Evolutionary conservation across 768 basidiomycete genomes (phyloP).

Genomic region (Leccinellum luteum): DNA sequence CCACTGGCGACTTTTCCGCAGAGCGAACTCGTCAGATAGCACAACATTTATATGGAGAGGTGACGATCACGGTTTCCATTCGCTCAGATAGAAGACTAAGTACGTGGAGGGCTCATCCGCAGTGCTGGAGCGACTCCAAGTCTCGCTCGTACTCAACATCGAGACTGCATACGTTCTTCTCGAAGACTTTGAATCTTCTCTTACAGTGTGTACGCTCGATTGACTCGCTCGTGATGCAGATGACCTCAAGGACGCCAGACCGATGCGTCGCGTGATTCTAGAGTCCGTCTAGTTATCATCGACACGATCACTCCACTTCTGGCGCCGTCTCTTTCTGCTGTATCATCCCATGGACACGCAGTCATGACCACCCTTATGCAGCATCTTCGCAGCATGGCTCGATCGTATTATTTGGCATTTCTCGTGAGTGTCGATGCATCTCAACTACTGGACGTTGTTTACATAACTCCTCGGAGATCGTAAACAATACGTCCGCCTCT

Average conservation of each 20-base stretch:
- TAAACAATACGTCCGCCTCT: constrained; percentile 52
- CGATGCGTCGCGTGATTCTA: constrained; percentile 6
- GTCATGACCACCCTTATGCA: constrained; percentile 72
- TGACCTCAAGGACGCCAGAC: constrained; percentile 9
- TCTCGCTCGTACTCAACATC: constrained; percentile 58
- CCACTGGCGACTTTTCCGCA: constrained; percentile 61
- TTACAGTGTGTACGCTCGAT: constrained; percentile 25
- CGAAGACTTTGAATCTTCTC: constrained; percentile 37
- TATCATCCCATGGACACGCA: constrained; percentile 74
- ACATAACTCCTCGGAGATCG: constrained; percentile 45
- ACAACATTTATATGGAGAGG: constrained; percentile 22
- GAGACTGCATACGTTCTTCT: constrained; percentile 52
- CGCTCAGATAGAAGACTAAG: constrained; percentile 6
- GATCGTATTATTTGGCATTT: constrained; percentile 42
- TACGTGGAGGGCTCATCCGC: constrained; percentile 25
- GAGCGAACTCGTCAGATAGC: constrained; percentile 44
- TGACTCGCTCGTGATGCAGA: not conserved
- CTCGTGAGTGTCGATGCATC: constrained; percentile 44
- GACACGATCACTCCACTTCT: constrained; percentile 66
- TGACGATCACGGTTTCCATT: constrained; percentile 16
- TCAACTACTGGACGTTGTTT: not conserved
- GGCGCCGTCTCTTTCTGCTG: constrained; percentile 57
- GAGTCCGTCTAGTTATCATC: constrained; percentile 53
- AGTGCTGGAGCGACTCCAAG: constrained; percentile 54
- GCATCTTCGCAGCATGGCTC: constrained; percentile 51